These are phyloP conservation scores for Nicotiana rustica DNA, from an alignment of 305 asterid species.

Conservation along the genomic window DNA sequence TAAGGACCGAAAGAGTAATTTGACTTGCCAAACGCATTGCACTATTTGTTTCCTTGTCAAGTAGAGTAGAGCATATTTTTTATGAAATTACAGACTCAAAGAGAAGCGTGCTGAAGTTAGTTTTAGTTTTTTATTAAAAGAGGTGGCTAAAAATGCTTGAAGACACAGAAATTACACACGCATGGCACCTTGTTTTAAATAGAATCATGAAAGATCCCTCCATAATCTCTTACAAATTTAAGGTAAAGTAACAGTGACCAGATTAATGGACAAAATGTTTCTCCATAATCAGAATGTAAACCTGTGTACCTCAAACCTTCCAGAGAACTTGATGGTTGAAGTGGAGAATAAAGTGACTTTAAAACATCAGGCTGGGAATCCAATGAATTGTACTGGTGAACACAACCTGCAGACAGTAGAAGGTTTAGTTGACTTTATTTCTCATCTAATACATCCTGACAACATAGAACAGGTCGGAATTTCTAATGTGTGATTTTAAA, in stretches of 20 bases:
- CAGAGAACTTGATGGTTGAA: constrained; percentile 85
- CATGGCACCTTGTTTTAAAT: constrained; percentile 7
- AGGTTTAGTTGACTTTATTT: constrained; percentile 31
- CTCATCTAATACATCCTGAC: background rate
- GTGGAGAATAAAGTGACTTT: constrained; percentile 93
- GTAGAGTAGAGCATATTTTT: background rate
- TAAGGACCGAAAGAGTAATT: background rate
- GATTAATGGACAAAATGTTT: constrained; percentile 18
- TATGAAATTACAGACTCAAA: background rate
- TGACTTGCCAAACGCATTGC: constrained; percentile 18
- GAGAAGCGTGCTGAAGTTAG: background rate
- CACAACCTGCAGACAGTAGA: constrained; percentile 74
- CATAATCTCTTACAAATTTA: background rate
- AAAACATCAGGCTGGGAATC: constrained; percentile 97
- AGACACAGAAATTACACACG: background rate
- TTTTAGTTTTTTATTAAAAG: background rate
- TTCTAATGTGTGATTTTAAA: constrained; percentile 35
- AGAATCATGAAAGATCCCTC: constrained; percentile 9
- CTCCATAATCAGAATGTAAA: constrained; percentile 26
- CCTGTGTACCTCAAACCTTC: constrained; percentile 82
- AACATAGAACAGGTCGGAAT: constrained; percentile 24
- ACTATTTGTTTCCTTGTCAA: background rate
- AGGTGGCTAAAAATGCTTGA: background rate
- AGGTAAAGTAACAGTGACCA: background rate
- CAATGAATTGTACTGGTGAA: constrained; percentile 88